Base-by-base conservation (phyloP, 495 filamentous ascomycete species). In the Penicillium lagena region DNA sequence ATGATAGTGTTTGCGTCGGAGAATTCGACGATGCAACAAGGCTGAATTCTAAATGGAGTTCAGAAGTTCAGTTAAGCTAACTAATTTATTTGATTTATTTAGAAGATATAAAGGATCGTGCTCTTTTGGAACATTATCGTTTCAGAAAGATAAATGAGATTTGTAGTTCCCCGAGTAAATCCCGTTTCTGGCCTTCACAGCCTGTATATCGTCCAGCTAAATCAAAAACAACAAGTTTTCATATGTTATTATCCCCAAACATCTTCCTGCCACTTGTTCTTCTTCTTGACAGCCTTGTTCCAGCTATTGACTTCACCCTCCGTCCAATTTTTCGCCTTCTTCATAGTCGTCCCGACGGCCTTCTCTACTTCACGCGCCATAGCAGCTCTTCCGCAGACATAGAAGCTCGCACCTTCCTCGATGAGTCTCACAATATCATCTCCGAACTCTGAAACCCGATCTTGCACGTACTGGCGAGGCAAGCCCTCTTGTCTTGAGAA, bases 341-440 rank as follows among this genome's bases (percentile, higher is more conserved):
- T 47, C 53, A 74, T 55, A 0, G 48, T 55, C 9, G 40, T 53
- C 9, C 54, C 56, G 31, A 77, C 57, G n/a, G 51, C 45, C 46
- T 60, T 60, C 37, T 65, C 59, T 7, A 77, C 74, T 46, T 72
- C 74, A n/a, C 71, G 58, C 9, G 73, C 75, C 73, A 78, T 76
- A 2, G 49, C 57, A 12, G 71, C 71, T n/a, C 60, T 50, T 1
- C 73, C 75, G 55, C 73, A 76, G 30, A 77, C 63, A 55, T 78
- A 77, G 15, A 77, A 51, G 42, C 63, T 72, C 7, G 63, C 70
- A 8, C 63, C 59, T 40, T 62, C 50, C 12, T 67, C 62, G 32
- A 75, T 49, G 29, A 76, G 33, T 37, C 49, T 37, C 7, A 61
- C 40, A 9, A 73, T 55, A n/a, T 64, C 56, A 0, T 60, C 53